Evolutionary conservation across 441 rosid genomes (phyloP), one percentile per base, ranked within the genome.

Genomic region (Jatropha multifida): DNA sequence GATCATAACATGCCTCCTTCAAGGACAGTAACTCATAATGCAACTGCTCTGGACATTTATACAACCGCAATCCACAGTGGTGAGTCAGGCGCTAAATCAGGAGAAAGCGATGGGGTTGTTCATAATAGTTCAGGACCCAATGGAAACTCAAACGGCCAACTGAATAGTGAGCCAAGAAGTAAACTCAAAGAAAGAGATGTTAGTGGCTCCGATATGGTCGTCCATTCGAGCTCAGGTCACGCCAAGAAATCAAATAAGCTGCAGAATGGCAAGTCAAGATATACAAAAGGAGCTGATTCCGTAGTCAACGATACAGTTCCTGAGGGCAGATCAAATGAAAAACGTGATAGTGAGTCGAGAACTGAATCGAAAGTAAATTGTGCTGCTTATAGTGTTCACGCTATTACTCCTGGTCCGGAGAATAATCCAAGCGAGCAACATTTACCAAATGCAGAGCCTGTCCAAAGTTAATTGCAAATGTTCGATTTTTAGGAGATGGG

Each of bases 1-100:
- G 88, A 89, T 79, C 99, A 95, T 42, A 89, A 85, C 58, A 76
- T 88, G 80, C 96, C 97, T 79, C 91, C 94, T 72, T 84, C 85
- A 55, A 89, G 97, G 83, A 83, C 90, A 69, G 84, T 93, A 27
- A 89, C 92, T 77, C 91, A 82, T 60, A 90, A 90, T 68, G 41
- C 83, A 41, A 67, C 70, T 40, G 88, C 87, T 62, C 70, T 80
- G 9, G 86, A 83, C 77, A 80, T 14, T 68, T 59, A 67, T 68
- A 56, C 80, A 23, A 51, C 71, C 18, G 71, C 79, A 32, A 51
- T 52, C 68, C 84, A 77, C 26, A 76, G 75, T 44, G 81, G 81
- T 46, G 84, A 68, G 27, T 76, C 80, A 7, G 80, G 75, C 48
- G 40, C 73, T 66, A 82, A 79, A 77, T 80, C 79, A 72, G 88